Evolutionary conservation across 495 filamentous ascomycete species (phyloP).

Genomic region (Aspergillus egyptiacus): DNA sequence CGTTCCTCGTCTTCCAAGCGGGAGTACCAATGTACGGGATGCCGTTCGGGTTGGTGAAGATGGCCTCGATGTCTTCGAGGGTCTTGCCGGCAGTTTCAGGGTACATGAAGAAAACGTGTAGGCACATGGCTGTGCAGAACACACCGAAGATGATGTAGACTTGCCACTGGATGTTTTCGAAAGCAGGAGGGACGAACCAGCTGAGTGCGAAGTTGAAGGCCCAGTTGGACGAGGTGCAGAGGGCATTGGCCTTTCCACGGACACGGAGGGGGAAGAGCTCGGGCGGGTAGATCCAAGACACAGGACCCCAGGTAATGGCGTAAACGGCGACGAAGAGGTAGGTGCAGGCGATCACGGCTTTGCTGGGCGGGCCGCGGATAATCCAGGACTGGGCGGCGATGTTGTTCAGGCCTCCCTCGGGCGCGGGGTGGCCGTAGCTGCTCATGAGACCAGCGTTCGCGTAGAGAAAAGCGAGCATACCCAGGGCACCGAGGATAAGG

Average conservation of each 20-base stretch:
- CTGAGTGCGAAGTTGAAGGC: conserved; percentile 74
- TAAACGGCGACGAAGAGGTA: conserved; percentile 62
- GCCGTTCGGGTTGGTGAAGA: conserved; percentile 60
- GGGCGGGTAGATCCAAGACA: conserved; percentile 62
- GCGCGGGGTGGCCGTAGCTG: conserved; percentile 44
- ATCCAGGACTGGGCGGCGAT: conserved; percentile 36
- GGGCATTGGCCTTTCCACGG: conserved; percentile 63
- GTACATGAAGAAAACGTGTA: conserved; percentile 77
- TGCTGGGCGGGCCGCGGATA: conserved; percentile 27
- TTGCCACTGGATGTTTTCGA: conserved; percentile 68
- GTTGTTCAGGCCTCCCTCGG: conserved; percentile 38
- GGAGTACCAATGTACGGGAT: conserved; percentile 55
- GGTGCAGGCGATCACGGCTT: conserved; percentile 56
- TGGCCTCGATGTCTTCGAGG: conserved; percentile 65
- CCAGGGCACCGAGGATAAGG: conserved; percentile 55
- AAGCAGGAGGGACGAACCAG: conserved; percentile 72
- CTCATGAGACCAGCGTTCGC: conserved; percentile 66
- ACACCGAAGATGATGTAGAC: conserved; percentile 71
- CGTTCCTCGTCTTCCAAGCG: conserved; percentile 60
- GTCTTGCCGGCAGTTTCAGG: conserved; percentile 80
- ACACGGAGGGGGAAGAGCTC: conserved; percentile 63
- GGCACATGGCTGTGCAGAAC: conserved; percentile 64
- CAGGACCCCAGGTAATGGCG: conserved; percentile 55
- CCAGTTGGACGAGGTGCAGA: conserved; percentile 69
- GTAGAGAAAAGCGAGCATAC: conserved; percentile 66